A percentile compares a stretch with the other conserved stretches of the same genome.
Evolutionary conservation across 352 stramenopile genomes (phyloP).

Genomic region (Pythium guiyangense): DNA sequence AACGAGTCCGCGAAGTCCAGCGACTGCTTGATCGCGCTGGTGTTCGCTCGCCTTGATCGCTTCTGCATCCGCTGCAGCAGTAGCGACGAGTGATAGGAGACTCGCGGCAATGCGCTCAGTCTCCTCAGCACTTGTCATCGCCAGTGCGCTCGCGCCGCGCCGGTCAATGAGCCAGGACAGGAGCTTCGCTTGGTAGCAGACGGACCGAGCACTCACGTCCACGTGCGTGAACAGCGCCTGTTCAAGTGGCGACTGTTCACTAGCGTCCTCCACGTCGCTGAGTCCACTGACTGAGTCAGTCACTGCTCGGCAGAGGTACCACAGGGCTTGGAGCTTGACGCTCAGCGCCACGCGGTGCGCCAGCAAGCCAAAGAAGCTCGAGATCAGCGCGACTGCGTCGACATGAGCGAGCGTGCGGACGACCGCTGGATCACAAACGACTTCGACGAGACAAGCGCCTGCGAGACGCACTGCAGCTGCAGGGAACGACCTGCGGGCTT

Average conservation of each 20-base stretch:
- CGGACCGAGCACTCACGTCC: neutral
- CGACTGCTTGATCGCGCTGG: neutral
- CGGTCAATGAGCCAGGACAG: neutral
- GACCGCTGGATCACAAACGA: neutral
- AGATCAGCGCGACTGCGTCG: neutral
- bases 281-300: neutral
- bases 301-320: conserved; percentile 2
- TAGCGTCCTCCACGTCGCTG: no score
- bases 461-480: neutral
- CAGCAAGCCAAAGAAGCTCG: neutral
- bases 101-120: neutral
- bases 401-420: neutral
- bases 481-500: no score
- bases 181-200: conserved; percentile 3
- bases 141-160: neutral
- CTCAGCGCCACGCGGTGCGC: neutral
- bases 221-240: neutral
- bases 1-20: neutral
- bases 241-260: neutral
- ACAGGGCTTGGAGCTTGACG: neutral
- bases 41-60: neutral
- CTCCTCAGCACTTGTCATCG: neutral
- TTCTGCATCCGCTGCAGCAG: neutral
- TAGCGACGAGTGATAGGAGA: neutral
- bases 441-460: neutral